Percentiles rank a stretch among this genome's conserved stretches.
These are phyloP conservation scores for Angophora floribunda DNA, from an alignment of 345 rosid species.

Conservation along the genomic window DNA sequence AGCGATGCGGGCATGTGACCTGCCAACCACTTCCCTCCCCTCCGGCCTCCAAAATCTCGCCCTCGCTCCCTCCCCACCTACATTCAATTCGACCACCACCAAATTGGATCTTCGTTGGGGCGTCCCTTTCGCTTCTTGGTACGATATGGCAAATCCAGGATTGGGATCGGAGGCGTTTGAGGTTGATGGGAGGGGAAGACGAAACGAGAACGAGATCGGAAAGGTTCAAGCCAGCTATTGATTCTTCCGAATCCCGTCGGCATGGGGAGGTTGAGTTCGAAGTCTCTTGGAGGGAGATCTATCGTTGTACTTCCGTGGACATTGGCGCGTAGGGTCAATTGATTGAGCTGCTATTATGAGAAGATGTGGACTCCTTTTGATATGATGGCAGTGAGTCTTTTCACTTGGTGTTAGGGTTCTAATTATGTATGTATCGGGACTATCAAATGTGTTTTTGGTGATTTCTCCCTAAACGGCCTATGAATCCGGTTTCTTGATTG, in stretches of 20 bases:
- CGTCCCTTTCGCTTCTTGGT: neutral
- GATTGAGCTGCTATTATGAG: neutral
- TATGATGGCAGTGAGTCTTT: neutral
- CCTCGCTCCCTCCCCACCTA: neutral
- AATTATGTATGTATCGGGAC: neutral
- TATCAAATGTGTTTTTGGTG: no score
- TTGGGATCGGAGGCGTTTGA: neutral
- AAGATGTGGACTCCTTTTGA: neutral
- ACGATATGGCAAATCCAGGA: neutral
- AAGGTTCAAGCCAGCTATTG: neutral
- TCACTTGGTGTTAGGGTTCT: neutral
- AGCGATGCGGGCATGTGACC: constrained; percentile 1
- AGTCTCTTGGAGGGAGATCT: neutral
- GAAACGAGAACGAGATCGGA: neutral
- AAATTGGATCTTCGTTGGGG: neutral
- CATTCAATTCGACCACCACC: neutral
- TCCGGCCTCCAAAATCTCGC: neutral
- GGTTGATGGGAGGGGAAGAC: neutral
- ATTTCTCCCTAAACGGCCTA: neutral
- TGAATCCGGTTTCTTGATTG: neutral
- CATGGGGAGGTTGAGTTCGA: fast-evolving
- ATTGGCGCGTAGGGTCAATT: neutral
- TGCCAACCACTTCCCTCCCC: neutral
- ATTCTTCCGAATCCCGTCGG: fast-evolving
- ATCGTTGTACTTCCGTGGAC: neutral